Evolutionary conservation across 2,329 filamentous ascomycete species (phyloP).

Genomic region (Blastomyces parvus): DNA sequence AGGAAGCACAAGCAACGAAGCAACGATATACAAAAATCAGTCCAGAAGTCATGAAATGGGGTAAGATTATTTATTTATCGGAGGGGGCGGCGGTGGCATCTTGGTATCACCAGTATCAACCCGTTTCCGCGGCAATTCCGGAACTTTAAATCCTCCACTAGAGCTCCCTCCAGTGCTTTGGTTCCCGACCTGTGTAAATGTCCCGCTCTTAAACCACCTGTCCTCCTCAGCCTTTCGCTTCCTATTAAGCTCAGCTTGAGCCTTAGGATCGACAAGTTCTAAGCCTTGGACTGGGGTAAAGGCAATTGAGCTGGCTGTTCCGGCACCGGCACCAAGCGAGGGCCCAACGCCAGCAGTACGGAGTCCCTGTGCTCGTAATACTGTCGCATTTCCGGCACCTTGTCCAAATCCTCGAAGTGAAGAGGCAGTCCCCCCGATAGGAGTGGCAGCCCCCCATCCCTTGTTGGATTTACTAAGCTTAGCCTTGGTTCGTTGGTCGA

Average conservation of each 20-base stretch:
- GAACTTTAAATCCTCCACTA: conserved; percentile 61
- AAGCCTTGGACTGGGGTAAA: conserved; percentile 93
- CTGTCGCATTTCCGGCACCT: conserved; percentile 50
- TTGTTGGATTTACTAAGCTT: conserved; percentile 93
- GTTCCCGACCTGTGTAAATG: conserved; percentile 73
- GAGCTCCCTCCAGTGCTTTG: conserved; percentile 18
- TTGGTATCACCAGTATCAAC: conserved; percentile 55
- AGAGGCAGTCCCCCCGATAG: conserved; percentile 56
- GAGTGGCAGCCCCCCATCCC: conserved; percentile 70
- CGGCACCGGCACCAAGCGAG: conserved; percentile 52
- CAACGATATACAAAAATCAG: neutral
- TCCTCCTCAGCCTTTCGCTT: conserved; percentile 94
- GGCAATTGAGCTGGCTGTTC: conserved; percentile 76
- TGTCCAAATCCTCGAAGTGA: conserved; percentile 71
- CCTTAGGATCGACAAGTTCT: conserved; percentile 89
- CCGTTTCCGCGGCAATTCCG: conserved; percentile 67
- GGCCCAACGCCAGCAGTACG: conserved; percentile 73
- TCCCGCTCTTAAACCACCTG: conserved; percentile 94
- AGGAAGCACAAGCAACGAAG: neutral
- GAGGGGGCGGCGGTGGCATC: conserved; percentile 37
- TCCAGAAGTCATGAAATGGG: neutral
- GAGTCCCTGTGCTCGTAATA: conserved; percentile 70
- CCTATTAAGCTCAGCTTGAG: conserved; percentile 72
- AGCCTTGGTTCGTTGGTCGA: conserved; percentile 86
- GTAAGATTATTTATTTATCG: conserved; percentile 19